Conservation (phyloP, 306 rosid genomes). For the Abrus pulchellus region DNA sequence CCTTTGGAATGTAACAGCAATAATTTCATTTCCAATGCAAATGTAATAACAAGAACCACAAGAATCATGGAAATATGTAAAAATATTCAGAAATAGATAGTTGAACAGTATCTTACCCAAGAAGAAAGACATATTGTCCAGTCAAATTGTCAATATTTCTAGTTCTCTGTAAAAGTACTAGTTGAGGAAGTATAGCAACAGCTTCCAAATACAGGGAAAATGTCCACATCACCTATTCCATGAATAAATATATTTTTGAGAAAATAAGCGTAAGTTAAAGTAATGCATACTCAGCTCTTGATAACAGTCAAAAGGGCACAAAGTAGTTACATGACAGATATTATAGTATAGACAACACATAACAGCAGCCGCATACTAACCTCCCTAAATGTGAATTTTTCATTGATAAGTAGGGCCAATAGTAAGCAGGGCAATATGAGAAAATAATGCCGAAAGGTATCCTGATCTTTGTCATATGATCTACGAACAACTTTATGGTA, state of each 20-base stretch:
- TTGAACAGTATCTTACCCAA: constrained; percentile 68
- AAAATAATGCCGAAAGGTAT: constrained; percentile 80
- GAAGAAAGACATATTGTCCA: constrained; percentile 88
- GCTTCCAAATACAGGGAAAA: constrained; percentile 93
- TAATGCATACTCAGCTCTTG: constrained; percentile 40
- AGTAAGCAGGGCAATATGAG: constrained; percentile 77
- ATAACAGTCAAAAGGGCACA: constrained; percentile 25
- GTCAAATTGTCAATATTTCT: constrained; percentile 95
- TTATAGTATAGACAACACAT: constrained; percentile 5
- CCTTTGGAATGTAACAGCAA: constrained; percentile 27
- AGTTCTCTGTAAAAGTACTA: constrained; percentile 84
- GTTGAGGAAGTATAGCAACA: constrained; percentile 91
- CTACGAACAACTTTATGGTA: constrained; percentile 82
- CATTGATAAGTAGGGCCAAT: constrained; percentile 76
- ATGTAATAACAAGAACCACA: constrained; percentile 29
- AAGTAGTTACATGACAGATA: constrained; percentile 11
- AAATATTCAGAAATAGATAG: constrained; percentile 22
- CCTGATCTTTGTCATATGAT: constrained; percentile 91
- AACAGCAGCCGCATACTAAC: constrained; percentile 52
- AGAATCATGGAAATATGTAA: constrained; percentile 18
- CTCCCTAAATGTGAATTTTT: constrained; percentile 84
- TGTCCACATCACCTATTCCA: constrained; percentile 86
- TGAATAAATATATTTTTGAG: constrained; percentile 34
- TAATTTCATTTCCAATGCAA: constrained; percentile 9
- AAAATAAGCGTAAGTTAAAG: constrained; percentile 17